These are phyloP conservation scores for Exophiala calicioides DNA, from an alignment of 2,329 filamentous ascomycete species.

Conservation along the genomic window DNA sequence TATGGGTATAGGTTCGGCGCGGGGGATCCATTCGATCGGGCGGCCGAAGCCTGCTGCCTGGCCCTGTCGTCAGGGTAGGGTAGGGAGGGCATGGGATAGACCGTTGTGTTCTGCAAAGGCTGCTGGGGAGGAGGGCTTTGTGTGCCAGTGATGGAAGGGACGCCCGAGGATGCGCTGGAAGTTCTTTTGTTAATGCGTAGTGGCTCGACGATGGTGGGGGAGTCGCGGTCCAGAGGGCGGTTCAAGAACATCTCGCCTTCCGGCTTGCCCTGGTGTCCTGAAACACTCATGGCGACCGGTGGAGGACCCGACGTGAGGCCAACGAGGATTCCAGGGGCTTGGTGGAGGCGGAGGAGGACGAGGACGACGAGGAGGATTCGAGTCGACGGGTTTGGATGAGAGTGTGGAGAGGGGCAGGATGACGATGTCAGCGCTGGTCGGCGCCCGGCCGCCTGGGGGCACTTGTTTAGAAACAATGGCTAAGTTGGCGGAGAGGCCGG, in stretches of 20 bases:
- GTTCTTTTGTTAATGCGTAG: slow-evolving; percentile 77
- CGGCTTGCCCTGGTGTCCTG: slow-evolving; percentile 62
- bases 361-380: neutral
- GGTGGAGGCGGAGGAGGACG: neutral
- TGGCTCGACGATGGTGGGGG: slow-evolving; percentile 73
- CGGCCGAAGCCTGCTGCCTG: slow-evolving; percentile 39
- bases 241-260: slow-evolving; percentile 82
- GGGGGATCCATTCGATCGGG: slow-evolving; percentile 38
- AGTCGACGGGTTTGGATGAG: too few relatives aligned
- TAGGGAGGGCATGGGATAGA: slow-evolving; percentile 67
- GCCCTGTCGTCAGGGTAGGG: slow-evolving; percentile 70
- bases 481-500: too few relatives aligned
- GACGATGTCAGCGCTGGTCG: too few relatives aligned
- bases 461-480: too few relatives aligned
- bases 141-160: slow-evolving; percentile 38
- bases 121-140: slow-evolving; percentile 47
- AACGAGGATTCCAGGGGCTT: neutral
- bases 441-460: too few relatives aligned
- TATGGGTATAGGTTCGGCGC: slow-evolving; percentile 45
- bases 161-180: slow-evolving; percentile 58
- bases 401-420: too few relatives aligned
- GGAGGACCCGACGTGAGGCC: slow-evolving; percentile 1
- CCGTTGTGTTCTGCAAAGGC: slow-evolving; percentile 57
- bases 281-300: slow-evolving; percentile 45
- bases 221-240: slow-evolving; percentile 56